Percentiles rank a stretch among this genome's conserved stretches.
Conservation (phyloP, 2,329 filamentous ascomycete genomes). For the Ascochyta lentis region DNA sequence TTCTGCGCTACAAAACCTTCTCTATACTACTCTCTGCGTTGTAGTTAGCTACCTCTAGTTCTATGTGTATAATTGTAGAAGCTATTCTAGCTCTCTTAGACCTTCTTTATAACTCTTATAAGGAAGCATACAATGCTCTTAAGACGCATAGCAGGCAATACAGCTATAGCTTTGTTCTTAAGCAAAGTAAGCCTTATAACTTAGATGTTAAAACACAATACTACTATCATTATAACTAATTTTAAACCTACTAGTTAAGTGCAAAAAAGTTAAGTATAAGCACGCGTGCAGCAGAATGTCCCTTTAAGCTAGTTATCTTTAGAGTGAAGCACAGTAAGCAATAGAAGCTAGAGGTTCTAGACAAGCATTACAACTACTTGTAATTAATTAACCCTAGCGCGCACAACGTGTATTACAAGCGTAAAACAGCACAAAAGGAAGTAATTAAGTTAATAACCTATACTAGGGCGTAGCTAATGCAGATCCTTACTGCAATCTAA, state of each 20-base stretch:
- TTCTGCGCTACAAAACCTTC: background rate
- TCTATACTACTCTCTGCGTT: too few relatives aligned
- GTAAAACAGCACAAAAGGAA: slow-evolving; percentile 18
- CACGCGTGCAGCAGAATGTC: background rate
- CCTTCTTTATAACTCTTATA: background rate
- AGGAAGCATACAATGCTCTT: background rate
- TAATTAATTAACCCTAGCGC: slow-evolving; percentile 18
- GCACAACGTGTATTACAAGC: slow-evolving; percentile 20
- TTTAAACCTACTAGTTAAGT: background rate
- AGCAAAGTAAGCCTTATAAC: background rate
- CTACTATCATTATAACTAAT: background rate
- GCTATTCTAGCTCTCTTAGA: background rate
- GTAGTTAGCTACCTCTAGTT: too few relatives aligned
- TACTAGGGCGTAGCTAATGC: slow-evolving; percentile 15
- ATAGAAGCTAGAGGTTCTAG: slow-evolving; percentile 11
- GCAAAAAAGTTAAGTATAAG: background rate
- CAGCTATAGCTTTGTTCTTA: background rate
- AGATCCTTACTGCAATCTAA: background rate
- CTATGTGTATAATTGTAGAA: background rate
- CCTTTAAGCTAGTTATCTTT: background rate
- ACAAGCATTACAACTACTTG: slow-evolving; percentile 17
- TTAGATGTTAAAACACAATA: background rate
- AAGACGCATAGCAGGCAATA: background rate
- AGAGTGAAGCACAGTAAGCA: background rate
- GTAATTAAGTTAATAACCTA: slow-evolving; percentile 18